Evolutionary conservation across 2,329 filamentous ascomycete genomes (phyloP), one percentile per base, ranked within the genome.

Genomic region (Zasmidium cellare): DNA sequence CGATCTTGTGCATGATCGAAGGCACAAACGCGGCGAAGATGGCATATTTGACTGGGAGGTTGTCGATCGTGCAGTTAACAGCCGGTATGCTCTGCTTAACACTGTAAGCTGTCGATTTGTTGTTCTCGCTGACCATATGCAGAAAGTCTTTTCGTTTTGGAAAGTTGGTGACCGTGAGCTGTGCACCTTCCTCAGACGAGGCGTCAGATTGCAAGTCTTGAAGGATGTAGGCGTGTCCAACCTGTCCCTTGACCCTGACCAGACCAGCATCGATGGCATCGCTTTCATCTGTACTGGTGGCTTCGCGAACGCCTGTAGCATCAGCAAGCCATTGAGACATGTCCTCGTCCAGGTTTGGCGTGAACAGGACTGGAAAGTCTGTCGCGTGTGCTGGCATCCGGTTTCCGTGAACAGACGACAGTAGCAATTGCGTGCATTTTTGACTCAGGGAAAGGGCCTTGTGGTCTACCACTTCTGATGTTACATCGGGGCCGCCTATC

Each of bases 1-100:
- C 88, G 2, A 93, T 66, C n/a, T 84, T 83, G 63, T 91, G 84
- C 16, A 89, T 76, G 35, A 97, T 84, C 0, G 86, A 87, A 0
- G 92, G 91, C 3, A 94, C 80, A 38, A 94, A 79, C 53, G 87
- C 72, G 0, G 81, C 80, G 59, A 85, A 77, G 18, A 78, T 69
- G 0, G 79, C 74, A 61, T 80, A 80, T 12, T 65, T 59, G 0
- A 72, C 63, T 1, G 83, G 81, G 1, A 85, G 67, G 19, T 69
- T 74, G 45, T 79, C 75, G 20, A 81, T 69, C 0, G 69, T 79
- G 54, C 84, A 84, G n/a, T 74, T 74, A 0, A 74, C 63, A 1
- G 77, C 68, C 0, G 82, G 80, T 2, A 87, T 69, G 3, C 81
- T 76, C 3, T 75, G 65, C 79, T 82, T 31, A 65, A 75, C 84